Evolutionary conservation across 2,329 filamentous ascomycete species (phyloP), one percentile per base, ranked within the genome.

Genomic region (Elsinoe arachidis): DNA sequence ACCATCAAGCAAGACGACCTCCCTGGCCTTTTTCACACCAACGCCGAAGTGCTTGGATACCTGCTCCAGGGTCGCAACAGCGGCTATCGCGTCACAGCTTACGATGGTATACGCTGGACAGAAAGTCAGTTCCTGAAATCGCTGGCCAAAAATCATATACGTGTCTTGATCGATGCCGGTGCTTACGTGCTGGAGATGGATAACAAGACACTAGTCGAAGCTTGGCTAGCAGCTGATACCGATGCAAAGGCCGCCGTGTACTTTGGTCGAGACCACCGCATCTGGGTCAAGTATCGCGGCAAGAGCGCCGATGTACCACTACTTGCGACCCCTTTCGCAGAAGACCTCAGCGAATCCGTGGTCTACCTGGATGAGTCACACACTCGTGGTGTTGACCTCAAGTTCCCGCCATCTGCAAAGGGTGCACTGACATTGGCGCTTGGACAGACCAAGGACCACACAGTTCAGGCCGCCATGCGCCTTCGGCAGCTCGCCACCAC

Each of bases 351-450:
- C 6, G 62, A 63, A 0, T 90, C 86, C 57, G 66, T 88, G 0
- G 74, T 90, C 0, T 90, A 84, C 56, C 73, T 91, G 0, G 86
- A 90, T 52, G 82, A 90, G 58, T 78, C 80, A 0, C 86, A 90
- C 60, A 88, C 86, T 0, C 69, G 86, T 59, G 86, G 87, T 0
- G 88, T 79, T 0, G 86, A 91, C 61, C 65, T 90, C 0, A 80
- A 78, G 34, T 68, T 89, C 0, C 86, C 85, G 0, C 57, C 58
- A 0, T 3, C 77, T 11, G 85, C 84, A 61, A 73, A 81, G 0
- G 87, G 86, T 0, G 82, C 82, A 0, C 82, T 90, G 0, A 90
- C 85, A 0, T 26, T 56, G 26, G 39, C 38, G 15, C 19, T 56
- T 23, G 53, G 53, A 3, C 53, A 56, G 39, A 83, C 79, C 0